phyloP scores from a whole-genome alignment of 2,329 filamentous ascomycete species.

The Pseudomassariella vexata region DNA sequence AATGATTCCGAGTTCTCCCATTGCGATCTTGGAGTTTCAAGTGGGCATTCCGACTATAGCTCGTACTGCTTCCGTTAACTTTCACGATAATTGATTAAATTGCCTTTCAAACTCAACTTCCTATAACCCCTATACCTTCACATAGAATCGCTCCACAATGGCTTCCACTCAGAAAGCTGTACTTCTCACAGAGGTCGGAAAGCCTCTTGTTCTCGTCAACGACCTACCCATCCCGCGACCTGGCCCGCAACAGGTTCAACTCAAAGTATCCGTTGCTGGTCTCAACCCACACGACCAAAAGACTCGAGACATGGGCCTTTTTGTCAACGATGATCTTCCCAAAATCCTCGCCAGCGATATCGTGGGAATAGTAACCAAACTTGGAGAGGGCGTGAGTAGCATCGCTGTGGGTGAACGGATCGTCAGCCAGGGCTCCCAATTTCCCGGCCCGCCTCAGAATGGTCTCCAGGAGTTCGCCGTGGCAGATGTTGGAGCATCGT shows the following conservation, averaged over 20 bases:
- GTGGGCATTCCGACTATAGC: no score
- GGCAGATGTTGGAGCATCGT: constrained; percentile 19
- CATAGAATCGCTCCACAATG: no score
- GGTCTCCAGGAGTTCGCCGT: constrained; percentile 33
- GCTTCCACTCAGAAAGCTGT: constrained; percentile 17
- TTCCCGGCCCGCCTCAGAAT: constrained; percentile 5
- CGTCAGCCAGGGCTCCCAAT: constrained; percentile 18
- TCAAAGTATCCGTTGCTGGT: constrained; percentile 29
- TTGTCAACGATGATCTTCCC: constrained; percentile 25
- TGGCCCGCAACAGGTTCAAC: constrained; percentile 24
- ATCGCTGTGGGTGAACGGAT: constrained; percentile 25
- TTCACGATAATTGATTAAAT: no score
- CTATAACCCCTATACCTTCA: no score
- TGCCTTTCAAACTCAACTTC: no score
- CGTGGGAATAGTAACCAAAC: constrained; percentile 23
- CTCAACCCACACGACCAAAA: constrained; percentile 31
- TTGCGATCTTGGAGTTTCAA: no score
- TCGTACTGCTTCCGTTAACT: no score
- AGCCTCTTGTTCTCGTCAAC: constrained; percentile 15
- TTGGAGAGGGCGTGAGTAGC: constrained; percentile 17
- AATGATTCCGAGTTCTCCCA: no score
- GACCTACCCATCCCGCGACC: constrained; percentile 22
- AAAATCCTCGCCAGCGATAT: constrained; percentile 28
- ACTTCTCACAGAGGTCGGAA: constrained; percentile 16
- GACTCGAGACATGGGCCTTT: constrained; percentile 27